Evolutionary conservation across 2,329 filamentous ascomycete genomes (phyloP).

Genomic region (Cytospora schulzeri): DNA sequence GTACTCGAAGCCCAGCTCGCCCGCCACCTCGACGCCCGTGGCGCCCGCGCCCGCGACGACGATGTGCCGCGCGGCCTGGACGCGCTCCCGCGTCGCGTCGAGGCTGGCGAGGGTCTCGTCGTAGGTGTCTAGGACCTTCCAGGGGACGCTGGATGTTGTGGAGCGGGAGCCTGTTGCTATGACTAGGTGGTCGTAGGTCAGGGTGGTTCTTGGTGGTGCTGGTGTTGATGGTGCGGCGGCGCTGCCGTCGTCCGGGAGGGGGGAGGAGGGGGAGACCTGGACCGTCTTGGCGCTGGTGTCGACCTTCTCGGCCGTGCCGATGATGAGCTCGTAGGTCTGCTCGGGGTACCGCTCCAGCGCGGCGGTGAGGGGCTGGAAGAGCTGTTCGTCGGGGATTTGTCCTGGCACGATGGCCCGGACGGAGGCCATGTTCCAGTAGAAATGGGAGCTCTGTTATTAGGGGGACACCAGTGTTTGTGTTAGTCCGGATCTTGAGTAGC

Average conservation of each 20-base stretch:
- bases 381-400: conserved; percentile 50
- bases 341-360: conserved; percentile 55
- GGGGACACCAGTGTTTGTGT: background rate
- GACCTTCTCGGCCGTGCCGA: conserved; percentile 49
- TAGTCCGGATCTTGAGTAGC: background rate
- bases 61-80: conserved; percentile 52
- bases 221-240: no score
- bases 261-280: conserved; percentile 37
- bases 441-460: conserved; percentile 52
- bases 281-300: conserved; percentile 47
- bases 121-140: conserved; percentile 54
- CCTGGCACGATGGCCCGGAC: conserved; percentile 58
- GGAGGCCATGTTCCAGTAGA: conserved; percentile 61
- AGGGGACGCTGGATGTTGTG: conserved; percentile 46
- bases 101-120: conserved; percentile 47
- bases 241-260: conserved; percentile 33
- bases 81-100: conserved; percentile 42
- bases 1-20: conserved; percentile 56
- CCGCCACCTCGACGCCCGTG: conserved; percentile 58
- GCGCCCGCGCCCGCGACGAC: conserved; percentile 59
- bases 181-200: conserved; percentile 59
- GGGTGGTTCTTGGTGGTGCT: conserved; percentile 33
- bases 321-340: conserved; percentile 52
- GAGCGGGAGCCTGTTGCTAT: conserved; percentile 57
- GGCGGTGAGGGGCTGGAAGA: conserved; percentile 51